Evolutionary conservation across 768 basidiomycete species (phyloP).

Genomic region (Trametes elegans): DNA sequence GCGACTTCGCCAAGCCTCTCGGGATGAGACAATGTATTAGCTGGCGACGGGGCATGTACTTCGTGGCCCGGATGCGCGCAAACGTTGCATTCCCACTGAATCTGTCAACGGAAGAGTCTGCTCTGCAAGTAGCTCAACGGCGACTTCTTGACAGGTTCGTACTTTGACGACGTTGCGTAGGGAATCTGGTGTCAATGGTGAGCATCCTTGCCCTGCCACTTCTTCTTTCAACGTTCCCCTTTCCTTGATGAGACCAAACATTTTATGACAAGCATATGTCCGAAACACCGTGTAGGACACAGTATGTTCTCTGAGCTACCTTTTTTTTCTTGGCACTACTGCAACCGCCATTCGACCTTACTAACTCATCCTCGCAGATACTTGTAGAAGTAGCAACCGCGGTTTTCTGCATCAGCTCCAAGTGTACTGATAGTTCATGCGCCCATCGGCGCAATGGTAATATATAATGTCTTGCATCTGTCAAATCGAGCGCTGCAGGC

Average conservation of each 20-base stretch:
- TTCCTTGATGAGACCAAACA: conserved; percentile 47
- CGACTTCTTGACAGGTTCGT: background rate
- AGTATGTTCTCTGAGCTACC: conserved; percentile 49
- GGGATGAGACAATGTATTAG: conserved; percentile 25
- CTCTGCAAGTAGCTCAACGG: background rate
- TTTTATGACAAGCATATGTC: conserved; percentile 73
- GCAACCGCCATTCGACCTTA: background rate
- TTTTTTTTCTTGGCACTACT: background rate
- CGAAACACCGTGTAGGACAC: conserved; percentile 56
- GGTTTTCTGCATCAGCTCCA: no score
- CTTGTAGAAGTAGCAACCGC: background rate
- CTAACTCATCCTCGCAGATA: background rate
- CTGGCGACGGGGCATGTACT: conserved; percentile 34
- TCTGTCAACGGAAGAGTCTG: background rate
- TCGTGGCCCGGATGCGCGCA: conserved; percentile 37
- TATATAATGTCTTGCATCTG: no score
- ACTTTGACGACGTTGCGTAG: background rate
- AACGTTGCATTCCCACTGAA: conserved; percentile 38
- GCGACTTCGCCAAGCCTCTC: background rate
- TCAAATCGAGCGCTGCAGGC: no score
- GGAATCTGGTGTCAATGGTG: background rate
- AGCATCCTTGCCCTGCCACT: background rate
- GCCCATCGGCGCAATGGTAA: no score
- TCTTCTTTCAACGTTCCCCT: conserved; percentile 8
- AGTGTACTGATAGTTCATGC: no score